These are phyloP conservation scores for Alternaria brassicicola DNA, from an alignment of 2,329 filamentous ascomycete species.

Conservation along the genomic window DNA sequence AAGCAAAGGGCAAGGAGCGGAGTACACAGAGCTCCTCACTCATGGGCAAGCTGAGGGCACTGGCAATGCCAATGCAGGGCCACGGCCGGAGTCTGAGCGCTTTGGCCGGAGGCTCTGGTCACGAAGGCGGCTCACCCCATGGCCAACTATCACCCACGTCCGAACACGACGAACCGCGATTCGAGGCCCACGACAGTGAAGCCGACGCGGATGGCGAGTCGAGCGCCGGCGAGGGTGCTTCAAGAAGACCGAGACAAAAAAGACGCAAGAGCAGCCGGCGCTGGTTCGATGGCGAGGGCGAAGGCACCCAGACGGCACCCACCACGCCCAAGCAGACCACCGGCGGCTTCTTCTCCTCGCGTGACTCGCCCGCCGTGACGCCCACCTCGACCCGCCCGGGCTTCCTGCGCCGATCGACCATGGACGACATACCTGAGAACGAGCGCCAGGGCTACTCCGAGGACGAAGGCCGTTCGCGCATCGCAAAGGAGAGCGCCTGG, in stretches of 20 bases:
- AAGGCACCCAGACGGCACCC: slow-evolving; percentile 67
- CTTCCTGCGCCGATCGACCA: slow-evolving; percentile 60
- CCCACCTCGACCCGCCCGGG: slow-evolving; percentile 50
- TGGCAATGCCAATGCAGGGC: slow-evolving; percentile 63
- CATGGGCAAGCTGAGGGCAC: slow-evolving; percentile 78
- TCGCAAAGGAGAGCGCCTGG: slow-evolving; percentile 55
- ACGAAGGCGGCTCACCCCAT: slow-evolving; percentile 46
- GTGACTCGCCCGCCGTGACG: slow-evolving; percentile 47
- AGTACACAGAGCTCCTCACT: slow-evolving; percentile 65
- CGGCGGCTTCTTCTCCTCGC: slow-evolving; percentile 57
- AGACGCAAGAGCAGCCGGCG: slow-evolving; percentile 70
- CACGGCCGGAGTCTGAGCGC: slow-evolving; percentile 59
- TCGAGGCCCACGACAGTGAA: slow-evolving; percentile 70
- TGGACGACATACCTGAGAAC: slow-evolving; percentile 56
- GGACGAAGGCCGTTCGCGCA: slow-evolving; percentile 57
- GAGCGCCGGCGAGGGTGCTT: slow-evolving; percentile 73
- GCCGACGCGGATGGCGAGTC: slow-evolving; percentile 82
- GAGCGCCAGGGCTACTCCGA: slow-evolving; percentile 56
- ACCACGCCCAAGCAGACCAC: slow-evolving; percentile 66
- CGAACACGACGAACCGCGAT: slow-evolving; percentile 55
- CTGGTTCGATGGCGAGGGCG: slow-evolving; percentile 55
- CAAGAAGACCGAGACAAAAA: slow-evolving; percentile 48
- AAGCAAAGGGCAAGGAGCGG: slow-evolving; percentile 61
- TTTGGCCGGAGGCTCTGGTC: slow-evolving; percentile 49
- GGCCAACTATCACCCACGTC: slow-evolving; percentile 54